phyloP scores from a whole-genome alignment of 305 asterid species.

The Fraxinus nigra region DNA sequence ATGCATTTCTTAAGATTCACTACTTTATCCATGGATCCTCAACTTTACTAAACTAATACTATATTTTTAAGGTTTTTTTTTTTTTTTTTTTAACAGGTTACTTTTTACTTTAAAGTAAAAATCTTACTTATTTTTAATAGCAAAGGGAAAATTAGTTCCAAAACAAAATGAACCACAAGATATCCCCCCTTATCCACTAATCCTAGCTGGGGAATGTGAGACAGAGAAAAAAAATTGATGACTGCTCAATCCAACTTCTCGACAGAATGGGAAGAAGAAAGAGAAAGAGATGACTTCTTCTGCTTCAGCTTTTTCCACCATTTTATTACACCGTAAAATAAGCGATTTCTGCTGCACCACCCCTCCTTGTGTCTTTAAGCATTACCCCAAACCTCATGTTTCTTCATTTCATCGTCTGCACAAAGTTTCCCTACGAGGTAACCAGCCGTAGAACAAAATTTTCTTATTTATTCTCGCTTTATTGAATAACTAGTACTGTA shows the following conservation, averaged over 20 bases:
- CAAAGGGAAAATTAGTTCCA: neutral
- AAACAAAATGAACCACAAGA: neutral
- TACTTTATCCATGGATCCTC: no score
- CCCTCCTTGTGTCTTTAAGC: neutral
- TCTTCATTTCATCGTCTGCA: neutral
- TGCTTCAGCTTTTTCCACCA: constrained; percentile 1
- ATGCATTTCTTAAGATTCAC: no score
- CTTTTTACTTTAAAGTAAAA: no score
- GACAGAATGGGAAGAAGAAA: neutral
- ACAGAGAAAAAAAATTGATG: neutral
- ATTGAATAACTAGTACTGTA: neutral
- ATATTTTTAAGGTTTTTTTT: no score
- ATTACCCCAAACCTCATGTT: neutral
- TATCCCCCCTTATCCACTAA: neutral
- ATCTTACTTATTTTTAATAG: no score
- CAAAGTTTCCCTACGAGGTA: neutral
- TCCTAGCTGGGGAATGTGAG: neutral
- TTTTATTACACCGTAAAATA: neutral
- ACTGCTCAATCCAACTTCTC: neutral
- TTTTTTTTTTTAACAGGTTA: no score
- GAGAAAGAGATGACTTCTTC: neutral
- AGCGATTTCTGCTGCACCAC: neutral
- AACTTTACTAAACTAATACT: no score
- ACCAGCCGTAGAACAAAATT: neutral
- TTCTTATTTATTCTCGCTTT: neutral